Evolutionary conservation across 1,284 basidiomycete genomes (phyloP).

Genomic region (Microbotryomycetes sp.): DNA sequence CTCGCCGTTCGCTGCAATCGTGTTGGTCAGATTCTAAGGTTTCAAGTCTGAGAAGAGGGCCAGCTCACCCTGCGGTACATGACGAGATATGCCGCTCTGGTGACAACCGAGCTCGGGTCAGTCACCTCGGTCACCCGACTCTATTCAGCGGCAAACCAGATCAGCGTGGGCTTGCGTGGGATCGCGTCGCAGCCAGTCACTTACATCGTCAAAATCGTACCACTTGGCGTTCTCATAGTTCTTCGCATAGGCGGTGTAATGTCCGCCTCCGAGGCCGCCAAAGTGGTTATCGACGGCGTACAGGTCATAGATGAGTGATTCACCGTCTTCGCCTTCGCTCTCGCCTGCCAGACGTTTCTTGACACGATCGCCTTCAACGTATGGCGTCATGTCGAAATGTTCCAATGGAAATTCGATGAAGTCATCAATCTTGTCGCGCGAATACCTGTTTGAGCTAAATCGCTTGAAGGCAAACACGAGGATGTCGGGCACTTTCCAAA

Average conservation of each 20-base stretch:
- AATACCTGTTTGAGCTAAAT: slow-evolving; percentile 63
- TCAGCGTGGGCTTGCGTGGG: slow-evolving; percentile 26
- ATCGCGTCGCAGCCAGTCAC: slow-evolving; percentile 18
- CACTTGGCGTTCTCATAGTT: slow-evolving; percentile 77
- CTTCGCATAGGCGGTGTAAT: slow-evolving; percentile 84
- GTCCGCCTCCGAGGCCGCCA: slow-evolving; percentile 30
- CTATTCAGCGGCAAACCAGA: slow-evolving; percentile 1
- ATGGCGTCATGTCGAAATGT: slow-evolving; percentile 71
- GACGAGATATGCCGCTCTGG: slow-evolving; percentile 83
- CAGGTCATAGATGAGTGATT: slow-evolving; percentile 84
- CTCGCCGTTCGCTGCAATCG: slow-evolving; percentile 51
- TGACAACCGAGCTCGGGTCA: slow-evolving; percentile 48
- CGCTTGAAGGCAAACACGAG: slow-evolving; percentile 97
- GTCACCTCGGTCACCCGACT: slow-evolving; percentile 28
- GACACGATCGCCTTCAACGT: slow-evolving; percentile 54
- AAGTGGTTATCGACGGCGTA: slow-evolving; percentile 47
- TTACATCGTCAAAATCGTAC: slow-evolving; percentile 93
- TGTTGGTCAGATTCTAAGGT: background rate
- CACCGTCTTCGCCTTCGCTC: slow-evolving; percentile 46
- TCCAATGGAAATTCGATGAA: slow-evolving; percentile 90
- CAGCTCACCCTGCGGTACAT: slow-evolving; percentile 68
- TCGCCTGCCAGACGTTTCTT: slow-evolving; percentile 53
- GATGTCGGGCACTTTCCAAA: slow-evolving; percentile 96
- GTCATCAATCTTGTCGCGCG: slow-evolving; percentile 84
- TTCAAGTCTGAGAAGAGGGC: background rate